Conservation (phyloP, 257 asterid species). For the Fraxinus excelsior region DNA sequence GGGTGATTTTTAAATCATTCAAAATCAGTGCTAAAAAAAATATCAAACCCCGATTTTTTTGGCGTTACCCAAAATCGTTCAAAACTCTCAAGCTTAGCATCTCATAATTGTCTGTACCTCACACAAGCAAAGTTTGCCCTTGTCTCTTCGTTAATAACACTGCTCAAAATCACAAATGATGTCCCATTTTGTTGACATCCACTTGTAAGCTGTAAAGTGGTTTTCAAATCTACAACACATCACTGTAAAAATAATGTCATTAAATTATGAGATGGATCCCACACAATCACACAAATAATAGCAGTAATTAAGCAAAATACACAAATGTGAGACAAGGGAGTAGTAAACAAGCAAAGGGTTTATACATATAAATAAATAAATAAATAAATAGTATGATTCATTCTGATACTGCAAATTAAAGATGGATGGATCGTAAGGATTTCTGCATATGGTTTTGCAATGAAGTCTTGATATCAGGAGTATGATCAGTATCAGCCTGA, state of each 20-base stretch:
- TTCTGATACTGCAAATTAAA: neutral
- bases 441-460: constrained; percentile 37
- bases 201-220: neutral
- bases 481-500: constrained; percentile 17
- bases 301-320: constrained; percentile 24
- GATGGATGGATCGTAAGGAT: constrained; percentile 2
- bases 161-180: too few species aligned
- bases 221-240: neutral
- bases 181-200: neutral
- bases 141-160: too few species aligned
- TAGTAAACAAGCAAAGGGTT: constrained; percentile 28
- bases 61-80: too few species aligned
- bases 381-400: too few species aligned
- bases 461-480: constrained; percentile 33
- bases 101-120: too few species aligned
- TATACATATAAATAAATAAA: constrained; percentile 23
- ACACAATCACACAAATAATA: constrained; percentile 27
- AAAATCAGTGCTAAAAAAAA: too few species aligned
- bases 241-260: neutral
- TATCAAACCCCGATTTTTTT: too few species aligned
- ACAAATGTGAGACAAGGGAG: constrained; percentile 26
- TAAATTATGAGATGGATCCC: neutral
- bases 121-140: too few species aligned
- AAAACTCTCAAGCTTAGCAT: too few species aligned
- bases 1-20: too few species aligned